Conservation (phyloP, 352 stramenopile genomes). For the Pythium coloratum region DNA sequence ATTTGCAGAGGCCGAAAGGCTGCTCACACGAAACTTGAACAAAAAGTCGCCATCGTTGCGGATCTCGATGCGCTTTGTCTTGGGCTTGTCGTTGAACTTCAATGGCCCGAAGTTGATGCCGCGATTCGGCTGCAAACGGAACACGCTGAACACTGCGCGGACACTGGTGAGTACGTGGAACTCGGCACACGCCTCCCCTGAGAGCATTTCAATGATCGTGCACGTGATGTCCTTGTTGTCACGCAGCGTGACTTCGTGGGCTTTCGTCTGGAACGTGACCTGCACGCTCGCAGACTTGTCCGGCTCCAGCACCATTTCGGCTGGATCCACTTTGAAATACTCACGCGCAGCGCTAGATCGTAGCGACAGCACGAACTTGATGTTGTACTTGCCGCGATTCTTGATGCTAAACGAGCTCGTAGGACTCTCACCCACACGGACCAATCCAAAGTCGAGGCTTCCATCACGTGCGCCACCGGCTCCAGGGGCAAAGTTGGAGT, state of each 20-base stretch:
- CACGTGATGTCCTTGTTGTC: constrained; percentile 93
- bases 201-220: constrained; percentile 91
- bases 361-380: constrained; percentile 84
- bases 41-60: constrained; percentile 93
- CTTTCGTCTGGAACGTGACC: constrained; percentile 75
- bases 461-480: constrained; percentile 41
- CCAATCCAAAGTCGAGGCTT: constrained; percentile 89
- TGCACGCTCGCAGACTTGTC: constrained; percentile 64
- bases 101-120: constrained; percentile 93
- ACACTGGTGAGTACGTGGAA: constrained; percentile 84
- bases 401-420: constrained; percentile 80
- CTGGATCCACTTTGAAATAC: constrained; percentile 83
- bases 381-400: constrained; percentile 94
- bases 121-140: constrained; percentile 84
- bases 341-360: constrained; percentile 47
- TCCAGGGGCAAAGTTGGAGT: constrained; percentile 12
- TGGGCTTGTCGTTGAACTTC: constrained; percentile 84
- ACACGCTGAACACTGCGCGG: constrained; percentile 83
- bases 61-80: constrained; percentile 85
- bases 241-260: constrained; percentile 76
- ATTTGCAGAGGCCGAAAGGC: neutral
- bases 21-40: constrained; percentile 84
- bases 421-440: constrained; percentile 90
- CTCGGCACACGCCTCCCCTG: constrained; percentile 86
- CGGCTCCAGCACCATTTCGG: constrained; percentile 73